Percentiles rank a stretch among this genome's conserved stretches.
Evolutionary conservation across 2,329 filamentous ascomycete genomes (phyloP).

Genomic region (Nemania diffusa): DNA sequence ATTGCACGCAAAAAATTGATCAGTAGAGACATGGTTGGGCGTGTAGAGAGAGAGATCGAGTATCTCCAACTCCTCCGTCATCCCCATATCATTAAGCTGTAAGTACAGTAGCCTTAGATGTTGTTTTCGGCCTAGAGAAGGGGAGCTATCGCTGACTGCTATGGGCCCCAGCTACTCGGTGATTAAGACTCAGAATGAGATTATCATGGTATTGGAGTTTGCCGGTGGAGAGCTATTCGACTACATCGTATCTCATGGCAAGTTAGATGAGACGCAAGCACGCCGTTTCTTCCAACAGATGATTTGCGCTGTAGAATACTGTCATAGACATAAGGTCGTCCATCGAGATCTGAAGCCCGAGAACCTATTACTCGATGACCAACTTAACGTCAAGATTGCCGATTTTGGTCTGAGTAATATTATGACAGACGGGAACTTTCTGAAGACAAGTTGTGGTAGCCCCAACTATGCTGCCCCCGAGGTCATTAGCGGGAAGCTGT

Average conservation of each 20-base stretch:
- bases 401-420: slow-evolving; percentile 99
- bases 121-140: background rate
- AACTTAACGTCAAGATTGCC: slow-evolving; percentile 98
- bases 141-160: slow-evolving; percentile 42
- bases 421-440: slow-evolving; percentile 99
- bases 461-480: slow-evolving; percentile 98
- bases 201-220: slow-evolving; percentile 99
- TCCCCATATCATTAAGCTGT: slow-evolving; percentile 99
- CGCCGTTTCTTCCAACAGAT: slow-evolving; percentile 99
- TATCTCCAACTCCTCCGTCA: slow-evolving; percentile 95
- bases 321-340: slow-evolving; percentile 98
- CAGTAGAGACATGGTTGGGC: slow-evolving; percentile 96
- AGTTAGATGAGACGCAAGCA: slow-evolving; percentile 91
- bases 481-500: slow-evolving; percentile 97
- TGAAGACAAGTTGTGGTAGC: slow-evolving; percentile 98
- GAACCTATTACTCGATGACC: slow-evolving; percentile 92
- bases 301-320: slow-evolving; percentile 98
- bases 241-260: slow-evolving; percentile 94
- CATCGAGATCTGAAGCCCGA: slow-evolving; percentile 98
- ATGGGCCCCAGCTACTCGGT: slow-evolving; percentile 79
- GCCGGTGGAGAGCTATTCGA: slow-evolving; percentile 97
- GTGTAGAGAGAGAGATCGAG: slow-evolving; percentile 97
- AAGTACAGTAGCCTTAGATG: slow-evolving; percentile 50
- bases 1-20: slow-evolving; percentile 96
- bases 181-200: slow-evolving; percentile 92